Base-by-base conservation (phyloP, 345 rosid genomes). In the Citrus reticulata region DNA sequence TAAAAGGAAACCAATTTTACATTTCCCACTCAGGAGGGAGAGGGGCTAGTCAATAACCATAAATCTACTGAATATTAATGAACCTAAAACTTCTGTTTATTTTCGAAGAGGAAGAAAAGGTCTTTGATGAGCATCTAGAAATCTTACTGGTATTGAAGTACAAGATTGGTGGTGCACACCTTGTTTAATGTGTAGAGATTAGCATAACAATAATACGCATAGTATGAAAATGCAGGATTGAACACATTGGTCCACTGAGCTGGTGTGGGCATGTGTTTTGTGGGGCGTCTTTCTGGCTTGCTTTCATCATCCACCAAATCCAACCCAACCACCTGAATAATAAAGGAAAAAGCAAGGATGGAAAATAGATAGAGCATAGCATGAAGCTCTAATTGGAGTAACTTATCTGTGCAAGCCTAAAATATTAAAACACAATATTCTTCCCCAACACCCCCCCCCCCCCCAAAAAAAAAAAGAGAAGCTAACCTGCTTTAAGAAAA, bases 201-300 rank as follows among this genome's bases (percentile, higher is more conserved):
- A 70, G 98, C 98, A 65, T 97, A 97, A 79, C 98, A 97, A 81
- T 97, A 97, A 82, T 97, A 94, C 17, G 79, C 95, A 82, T 97
- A 97, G 84, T 97, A 97, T 9, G 99, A 94, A 85, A 79, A 97
- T 24, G 99, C 98, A 73, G 99, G 99, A 82, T 97, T 97, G 85
- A 92, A 97, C 27, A 87, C 95, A 62, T 97, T 97, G 72, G 97
- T 97, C 99, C 99, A 97, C 74, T 97, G 95, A 78, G 85, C 89
- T n/a, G 99, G 99, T 40, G 99, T 94, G 64, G 99, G 98, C 99
- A 97, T 97, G 89, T 97, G 99, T 83, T 97, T 97, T 9, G 98
- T 97, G 54, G 98, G 99, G 62, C 99, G 98, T 76, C 99, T 93
- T 89, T 97, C 98, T 71, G 99, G 98, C 85, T 97, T 97, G 89